Percentiles rank a stretch among this genome's conserved stretches.
Evolutionary conservation across 1,284 basidiomycete genomes (phyloP).

Genomic region (Cerioporus squamosus): DNA sequence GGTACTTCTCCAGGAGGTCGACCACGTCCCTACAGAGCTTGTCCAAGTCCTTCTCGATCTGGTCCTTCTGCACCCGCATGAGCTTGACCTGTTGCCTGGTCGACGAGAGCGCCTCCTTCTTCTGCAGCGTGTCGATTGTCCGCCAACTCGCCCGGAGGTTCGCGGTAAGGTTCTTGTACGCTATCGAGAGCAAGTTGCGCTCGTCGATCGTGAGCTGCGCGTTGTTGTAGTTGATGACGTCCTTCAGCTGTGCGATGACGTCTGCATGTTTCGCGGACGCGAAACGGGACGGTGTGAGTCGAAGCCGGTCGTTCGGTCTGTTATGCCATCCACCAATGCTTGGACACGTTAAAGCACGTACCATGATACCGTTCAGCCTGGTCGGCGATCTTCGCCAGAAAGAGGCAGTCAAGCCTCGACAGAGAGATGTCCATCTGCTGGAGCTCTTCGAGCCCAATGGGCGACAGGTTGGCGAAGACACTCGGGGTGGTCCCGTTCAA

Average conservation of each 20-base stretch:
- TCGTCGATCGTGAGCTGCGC: conserved; percentile 62
- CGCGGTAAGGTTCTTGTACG: conserved; percentile 73
- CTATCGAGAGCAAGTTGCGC: conserved; percentile 70
- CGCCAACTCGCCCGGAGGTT: conserved; percentile 67
- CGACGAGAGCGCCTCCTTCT: conserved; percentile 43
- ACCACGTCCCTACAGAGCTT: conserved; percentile 64
- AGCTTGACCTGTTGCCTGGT: conserved; percentile 47
- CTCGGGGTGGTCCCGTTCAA: not conserved
- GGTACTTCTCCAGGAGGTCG: conserved; percentile 52
- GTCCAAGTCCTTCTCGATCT: conserved; percentile 60
- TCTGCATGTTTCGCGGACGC: conserved; percentile 41
- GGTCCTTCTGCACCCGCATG: conserved; percentile 54
- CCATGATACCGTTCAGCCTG: conserved; percentile 71
- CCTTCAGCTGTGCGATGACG: conserved; percentile 61
- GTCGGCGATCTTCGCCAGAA: conserved; percentile 68
- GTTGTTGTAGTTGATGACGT: conserved; percentile 51
- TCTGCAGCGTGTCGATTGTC: conserved; percentile 58
- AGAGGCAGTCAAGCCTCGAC: conserved; percentile 44
- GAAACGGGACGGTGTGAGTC: not conserved
- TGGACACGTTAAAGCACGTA: conserved; percentile 29
- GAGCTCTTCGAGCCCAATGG: conserved; percentile 5
- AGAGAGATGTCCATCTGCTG: conserved; percentile 27
- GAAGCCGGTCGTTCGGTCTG: not conserved
- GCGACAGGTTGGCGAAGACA: conserved; percentile 6
- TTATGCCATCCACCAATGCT: not conserved